Evolutionary conservation across 1,284 basidiomycete genomes (phyloP), one percentile per base, ranked within the genome.

Genomic region (Albatrellus sp.): DNA sequence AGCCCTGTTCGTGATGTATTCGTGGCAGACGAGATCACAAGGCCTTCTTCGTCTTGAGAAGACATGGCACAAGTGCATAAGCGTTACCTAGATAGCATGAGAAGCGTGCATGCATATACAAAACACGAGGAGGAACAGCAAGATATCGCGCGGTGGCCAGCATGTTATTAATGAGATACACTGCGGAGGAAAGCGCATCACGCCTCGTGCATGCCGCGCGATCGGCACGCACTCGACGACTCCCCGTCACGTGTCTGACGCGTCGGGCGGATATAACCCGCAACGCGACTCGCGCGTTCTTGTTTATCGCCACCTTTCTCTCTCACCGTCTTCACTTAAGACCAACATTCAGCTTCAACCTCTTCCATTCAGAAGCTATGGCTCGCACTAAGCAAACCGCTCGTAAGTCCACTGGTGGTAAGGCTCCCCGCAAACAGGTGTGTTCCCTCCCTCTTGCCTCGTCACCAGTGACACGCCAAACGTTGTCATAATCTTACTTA

Each of bases 361-460:
- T 24, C 7, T 24, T 24, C 24, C 24, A 24, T 24, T 24, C 4
- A 24, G 4, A 24, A 24, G 24, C 7, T 9, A 35, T 35, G 24
- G 24, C 24, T 16, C 36, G 34, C 16, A 44, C 35, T 14, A 31
- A 44, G 43, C 43, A 44, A 28, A 44, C 43, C 28, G 43, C 43
- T 13, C 43, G 36, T 30, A 44, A 44, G 43, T 44, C 36, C n/a
- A 44, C 28, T 3, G 43, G 43, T 17, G 43, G 43, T 19, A 44
- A 44, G 43, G 43, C 43, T 11, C 43, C 43, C 5, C 36, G 36
- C n/a, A 44, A 44, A 36, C 43, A 44, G 34, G n/a, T 44, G 14
- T 24, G 29, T 32, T 29, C 40, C 13, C 14, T 24, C 24, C 24
- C 24, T 24, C 24, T 24, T 7, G 24, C 24, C 24, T 24, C 3